Evolutionary conservation across 2,329 filamentous ascomycete genomes (phyloP).

Genomic region (Epichloe gansuensis): DNA sequence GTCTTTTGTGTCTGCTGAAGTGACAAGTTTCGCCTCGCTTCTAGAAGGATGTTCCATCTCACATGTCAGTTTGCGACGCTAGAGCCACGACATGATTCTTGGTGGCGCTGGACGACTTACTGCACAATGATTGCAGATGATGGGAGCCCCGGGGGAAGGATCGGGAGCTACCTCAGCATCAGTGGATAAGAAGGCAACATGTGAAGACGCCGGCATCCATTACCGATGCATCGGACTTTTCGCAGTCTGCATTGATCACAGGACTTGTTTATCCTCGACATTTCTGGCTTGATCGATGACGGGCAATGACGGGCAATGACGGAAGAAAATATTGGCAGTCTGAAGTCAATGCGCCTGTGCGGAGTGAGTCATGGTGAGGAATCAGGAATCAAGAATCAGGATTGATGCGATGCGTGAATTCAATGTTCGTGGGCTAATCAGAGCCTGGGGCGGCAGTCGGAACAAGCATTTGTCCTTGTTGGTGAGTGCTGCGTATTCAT

Average conservation of each 20-base stretch:
- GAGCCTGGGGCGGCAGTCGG: constrained; percentile 16
- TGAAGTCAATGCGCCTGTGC: neutral
- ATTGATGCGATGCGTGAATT: too few species aligned
- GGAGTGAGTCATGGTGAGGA: too few species aligned
- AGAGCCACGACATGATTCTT: neutral
- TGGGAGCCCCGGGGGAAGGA: neutral
- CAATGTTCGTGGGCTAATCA: too few species aligned
- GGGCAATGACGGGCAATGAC: neutral
- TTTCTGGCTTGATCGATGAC: neutral
- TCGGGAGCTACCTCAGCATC: neutral
- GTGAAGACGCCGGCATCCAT: neutral
- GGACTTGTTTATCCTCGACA: constrained; percentile 7
- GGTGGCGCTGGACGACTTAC: neutral
- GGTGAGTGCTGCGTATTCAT: neutral
- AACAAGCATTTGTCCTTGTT: constrained; percentile 15
- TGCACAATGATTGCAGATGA: constrained; percentile 3
- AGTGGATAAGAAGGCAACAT: neutral
- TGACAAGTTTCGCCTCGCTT: constrained; percentile 3
- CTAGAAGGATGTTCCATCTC: neutral
- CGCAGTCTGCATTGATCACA: constrained; percentile 13
- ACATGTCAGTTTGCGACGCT: neutral
- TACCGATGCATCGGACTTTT: constrained; percentile 13
- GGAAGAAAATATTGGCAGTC: neutral
- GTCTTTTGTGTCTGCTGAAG: constrained; percentile 2
- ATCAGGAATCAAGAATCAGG: too few species aligned